phyloP scores from a whole-genome alignment of 1,139 yeast genomes.

The Meyerozyma elateridarum region DNA sequence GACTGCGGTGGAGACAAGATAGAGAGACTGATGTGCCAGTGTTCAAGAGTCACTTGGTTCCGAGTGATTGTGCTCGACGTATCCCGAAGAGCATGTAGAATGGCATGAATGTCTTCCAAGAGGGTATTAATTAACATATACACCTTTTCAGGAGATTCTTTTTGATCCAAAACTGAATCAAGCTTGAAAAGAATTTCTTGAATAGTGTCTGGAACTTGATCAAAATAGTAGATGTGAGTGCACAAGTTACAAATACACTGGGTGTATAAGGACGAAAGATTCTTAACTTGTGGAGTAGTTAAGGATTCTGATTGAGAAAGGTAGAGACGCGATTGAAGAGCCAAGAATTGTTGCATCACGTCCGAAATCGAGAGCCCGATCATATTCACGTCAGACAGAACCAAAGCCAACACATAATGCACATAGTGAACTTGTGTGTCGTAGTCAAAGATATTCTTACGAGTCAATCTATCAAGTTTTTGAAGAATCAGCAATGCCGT shows the following conservation, averaged over 20 bases:
- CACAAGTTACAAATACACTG: slow-evolving; percentile 59
- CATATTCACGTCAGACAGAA: slow-evolving; percentile 78
- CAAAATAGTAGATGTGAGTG: slow-evolving; percentile 70
- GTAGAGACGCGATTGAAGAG: slow-evolving; percentile 50
- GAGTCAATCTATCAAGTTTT: slow-evolving; percentile 21
- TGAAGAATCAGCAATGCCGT: slow-evolving; percentile 49
- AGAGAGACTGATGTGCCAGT: slow-evolving; percentile 40
- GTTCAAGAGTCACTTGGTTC: slow-evolving; percentile 38
- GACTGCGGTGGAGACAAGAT: slow-evolving; percentile 27
- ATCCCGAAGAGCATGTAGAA: slow-evolving; percentile 26
- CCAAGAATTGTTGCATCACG: slow-evolving; percentile 58
- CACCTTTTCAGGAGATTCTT: slow-evolving; percentile 16
- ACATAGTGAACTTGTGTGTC: slow-evolving; percentile 47
- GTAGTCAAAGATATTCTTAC: slow-evolving; percentile 20
- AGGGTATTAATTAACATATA: slow-evolving; percentile 26
- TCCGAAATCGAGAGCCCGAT: slow-evolving; percentile 90
- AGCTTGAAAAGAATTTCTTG: slow-evolving; percentile 47
- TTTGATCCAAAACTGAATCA: slow-evolving; percentile 23
- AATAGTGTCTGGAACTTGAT: slow-evolving; percentile 75
- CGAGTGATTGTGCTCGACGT: slow-evolving; percentile 34
- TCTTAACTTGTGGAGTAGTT: slow-evolving; percentile 18
- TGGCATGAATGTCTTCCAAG: slow-evolving; percentile 29
- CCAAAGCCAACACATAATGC: slow-evolving; percentile 55
- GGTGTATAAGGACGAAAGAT: slow-evolving; percentile 30
- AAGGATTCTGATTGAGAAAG: slow-evolving; percentile 22